Conservation (phyloP, 2,329 filamentous ascomycete genomes). For the Talaromyces sp. region DNA sequence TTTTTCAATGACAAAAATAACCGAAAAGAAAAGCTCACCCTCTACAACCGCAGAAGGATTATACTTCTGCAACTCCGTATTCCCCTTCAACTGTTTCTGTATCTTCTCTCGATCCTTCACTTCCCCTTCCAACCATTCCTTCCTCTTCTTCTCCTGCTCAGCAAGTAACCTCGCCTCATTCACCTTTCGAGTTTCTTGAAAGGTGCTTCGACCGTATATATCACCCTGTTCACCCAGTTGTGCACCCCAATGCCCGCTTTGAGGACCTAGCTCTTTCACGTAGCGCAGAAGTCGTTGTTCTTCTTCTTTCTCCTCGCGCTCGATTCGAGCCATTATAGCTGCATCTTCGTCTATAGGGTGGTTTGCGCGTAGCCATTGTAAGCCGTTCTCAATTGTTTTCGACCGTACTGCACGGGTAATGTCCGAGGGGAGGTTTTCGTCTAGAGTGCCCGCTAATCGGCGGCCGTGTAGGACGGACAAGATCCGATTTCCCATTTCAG, state of each 20-base stretch:
- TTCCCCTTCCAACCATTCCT: constrained; percentile 51
- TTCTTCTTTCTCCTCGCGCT: constrained; percentile 34
- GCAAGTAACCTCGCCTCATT: constrained; percentile 38
- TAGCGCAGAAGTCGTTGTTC: constrained; percentile 33
- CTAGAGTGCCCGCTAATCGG: constrained; percentile 41
- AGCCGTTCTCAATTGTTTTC: constrained; percentile 30
- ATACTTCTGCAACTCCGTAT: constrained; percentile 34
- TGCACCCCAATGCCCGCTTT: constrained; percentile 41
- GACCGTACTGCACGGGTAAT: constrained; percentile 30
- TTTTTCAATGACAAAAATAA: neutral
- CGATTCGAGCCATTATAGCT: constrained; percentile 43
- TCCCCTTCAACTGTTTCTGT: constrained; percentile 28
- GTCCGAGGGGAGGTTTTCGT: constrained; percentile 39
- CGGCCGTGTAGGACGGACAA: constrained; percentile 40
- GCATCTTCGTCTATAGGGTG: constrained; percentile 46
- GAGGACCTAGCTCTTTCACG: constrained; percentile 39
- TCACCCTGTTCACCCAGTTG: constrained; percentile 38
- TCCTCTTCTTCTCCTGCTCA: constrained; percentile 46
- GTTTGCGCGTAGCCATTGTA: constrained; percentile 40
- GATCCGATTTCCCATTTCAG: constrained; percentile 33
- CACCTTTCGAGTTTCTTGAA: constrained; percentile 35
- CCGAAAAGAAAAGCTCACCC: constrained; percentile 21
- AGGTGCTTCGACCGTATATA: constrained; percentile 39
- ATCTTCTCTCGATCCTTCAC: constrained; percentile 35
- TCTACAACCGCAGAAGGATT: constrained; percentile 32